Base-by-base conservation (phyloP, 2,329 filamentous ascomycete species). In the Talaromyces pinophilus region DNA sequence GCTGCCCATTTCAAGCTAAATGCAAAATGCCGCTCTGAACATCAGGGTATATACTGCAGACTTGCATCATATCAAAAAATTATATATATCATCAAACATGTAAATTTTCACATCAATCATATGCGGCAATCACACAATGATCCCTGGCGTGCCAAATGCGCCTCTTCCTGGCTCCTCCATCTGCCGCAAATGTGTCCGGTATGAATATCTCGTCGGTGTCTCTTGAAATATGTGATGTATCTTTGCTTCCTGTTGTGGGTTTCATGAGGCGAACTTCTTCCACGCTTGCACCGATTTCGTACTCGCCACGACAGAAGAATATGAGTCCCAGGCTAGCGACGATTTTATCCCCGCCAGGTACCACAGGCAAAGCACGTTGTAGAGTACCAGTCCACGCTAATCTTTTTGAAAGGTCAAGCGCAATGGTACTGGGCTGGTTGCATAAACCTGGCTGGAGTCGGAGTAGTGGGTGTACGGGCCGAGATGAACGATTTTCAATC, bases 311-410 rank as follows among this genome's bases (percentile, higher is more conserved):
- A 70, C 90, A 93, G 40, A 97, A 85, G 38, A 90, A 86, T 50
- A 91, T 91, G 52, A 93, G 84, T 4, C 91, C 91, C 3, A 96
- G 78, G 1, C 84, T 82, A 25, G 91, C 82, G 67, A 89, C 85
- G 0, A 84, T 82, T n/a, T 79, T 85, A 54, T 85, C 82, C 4
- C 87, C 85, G 0, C 88, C 86, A 5, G 79, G 77, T 1, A 97
- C 75, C 6, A 86, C 74, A 0, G 90, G 88, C 0, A 97, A 80
- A 1, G 86, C 83, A 73, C 89, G 89, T 79, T 97, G 93, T 66
- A 97, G 79, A 35, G 91, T 88, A 1, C 93, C 93, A 70, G 92
- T 94, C 89, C 92, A 95, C 1, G 89, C 89, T 63, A 97, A 85
- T 69, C 92, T 92, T 73, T 92, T 89, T 50, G 90, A 90, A 65